Percentiles rank a stretch among this genome's conserved stretches.
Evolutionary conservation across 1,284 basidiomycete species (phyloP).

Genomic region (Leucoagaricus sp.): DNA sequence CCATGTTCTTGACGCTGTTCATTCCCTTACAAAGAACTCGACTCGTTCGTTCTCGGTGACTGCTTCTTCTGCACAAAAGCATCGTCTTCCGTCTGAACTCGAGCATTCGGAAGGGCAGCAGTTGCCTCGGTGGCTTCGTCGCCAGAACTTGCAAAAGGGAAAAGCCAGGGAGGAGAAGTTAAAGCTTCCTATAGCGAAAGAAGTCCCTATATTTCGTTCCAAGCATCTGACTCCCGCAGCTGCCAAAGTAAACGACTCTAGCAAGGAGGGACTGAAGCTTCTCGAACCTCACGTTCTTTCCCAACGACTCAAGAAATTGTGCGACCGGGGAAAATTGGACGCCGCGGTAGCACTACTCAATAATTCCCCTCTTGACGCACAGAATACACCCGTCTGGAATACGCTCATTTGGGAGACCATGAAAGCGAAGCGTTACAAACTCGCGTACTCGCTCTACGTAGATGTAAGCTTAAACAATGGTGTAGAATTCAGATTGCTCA

Average conservation of each 20-base stretch:
- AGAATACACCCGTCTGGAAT: conserved; percentile 75
- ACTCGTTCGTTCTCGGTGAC: not conserved
- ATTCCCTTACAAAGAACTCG: not conserved
- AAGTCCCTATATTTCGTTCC: conserved; percentile 31
- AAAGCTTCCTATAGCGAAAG: conserved; percentile 14
- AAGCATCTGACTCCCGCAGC: conserved; percentile 33
- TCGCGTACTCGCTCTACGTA: conserved; percentile 59
- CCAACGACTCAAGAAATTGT: conserved; percentile 54
- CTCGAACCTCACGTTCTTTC: conserved; percentile 65
- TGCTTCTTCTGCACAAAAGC: not conserved
- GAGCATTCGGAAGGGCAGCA: conserved; percentile 13
- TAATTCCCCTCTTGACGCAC: conserved; percentile 63
- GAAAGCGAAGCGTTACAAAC: conserved; percentile 52
- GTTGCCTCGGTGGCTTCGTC: conserved; percentile 34
- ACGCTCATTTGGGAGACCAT: conserved; percentile 65
- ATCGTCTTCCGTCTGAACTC: not conserved
- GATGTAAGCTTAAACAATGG: conserved; percentile 56
- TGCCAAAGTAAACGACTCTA: conserved; percentile 21
- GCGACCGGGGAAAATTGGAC: conserved; percentile 52
- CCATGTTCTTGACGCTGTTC: conserved; percentile 1
- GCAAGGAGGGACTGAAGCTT: conserved; percentile 32
- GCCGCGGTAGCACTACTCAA: conserved; percentile 63
- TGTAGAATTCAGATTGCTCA: conserved; percentile 1
- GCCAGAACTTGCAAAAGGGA: conserved; percentile 23
- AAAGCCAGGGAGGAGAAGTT: conserved; percentile 4